Evolutionary conservation across 805 yeast genomes (phyloP), one percentile per base, ranked within the genome.

Genomic region (Sugiyamaella floridensis): DNA sequence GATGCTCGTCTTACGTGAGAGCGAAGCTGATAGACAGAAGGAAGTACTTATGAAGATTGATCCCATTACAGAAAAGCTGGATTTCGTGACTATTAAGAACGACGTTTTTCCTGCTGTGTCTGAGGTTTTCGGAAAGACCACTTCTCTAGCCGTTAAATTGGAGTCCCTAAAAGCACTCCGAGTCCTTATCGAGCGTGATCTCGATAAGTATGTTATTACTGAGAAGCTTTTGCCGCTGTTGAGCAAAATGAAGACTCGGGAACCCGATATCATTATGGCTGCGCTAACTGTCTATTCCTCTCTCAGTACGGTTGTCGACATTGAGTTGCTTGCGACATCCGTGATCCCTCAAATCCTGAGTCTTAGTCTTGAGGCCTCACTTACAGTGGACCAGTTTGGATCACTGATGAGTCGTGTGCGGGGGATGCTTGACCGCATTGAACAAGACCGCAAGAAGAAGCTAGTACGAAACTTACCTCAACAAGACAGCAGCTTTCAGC

Each of bases 211-310:
- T 50, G 79, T 86, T 1, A 79, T 89, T 34, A 75, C 76, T 37
- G 97, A 92, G 47, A 87, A 85, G 51, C 72, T 93, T 40, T 68
- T 93, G n/a, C 97, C 97, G 0, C 69, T 92, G 19, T 72, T 92
- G 53, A 78, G 79, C 59, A 79, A 80, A 14, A 78, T 88, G 76
- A 88, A 88, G 65, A 83, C 93, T 26, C 73, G 93, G 55, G 90
- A 86, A 61, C 76, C 86, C 14, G 70, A 80, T 44, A 81, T 87
- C 41, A 75, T 86, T 43, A 64, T 72, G 60, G 72, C 77, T 22
- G 72, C 81, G 3, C 60, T 82, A 28, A 63, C 63, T 12, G 71
- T 81, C 6, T 77, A 79, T 60, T 59, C 61, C 14, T 55, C 67
- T 1, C 50, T 69, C 6, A 44, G 49, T n/a, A 55, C 55, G 16